Base-by-base conservation (phyloP, 768 basidiomycete species). In the Lyophyllum shimeji region DNA sequence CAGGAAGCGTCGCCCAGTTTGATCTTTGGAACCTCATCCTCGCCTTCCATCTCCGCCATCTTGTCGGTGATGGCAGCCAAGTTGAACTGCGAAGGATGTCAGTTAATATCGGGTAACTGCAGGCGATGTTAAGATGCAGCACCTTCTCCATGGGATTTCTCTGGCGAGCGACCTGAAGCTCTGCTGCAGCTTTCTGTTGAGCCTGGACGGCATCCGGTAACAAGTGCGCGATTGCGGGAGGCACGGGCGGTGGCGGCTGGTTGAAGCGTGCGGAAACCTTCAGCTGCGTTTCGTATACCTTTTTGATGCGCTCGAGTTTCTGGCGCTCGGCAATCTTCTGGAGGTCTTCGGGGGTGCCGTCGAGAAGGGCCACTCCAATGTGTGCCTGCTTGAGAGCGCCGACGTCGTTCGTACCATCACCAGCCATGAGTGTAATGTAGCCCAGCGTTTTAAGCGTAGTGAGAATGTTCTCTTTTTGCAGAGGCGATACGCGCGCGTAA, bases 1-100 rank as follows among this genome's bases (percentile, higher is more conserved):
- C 95, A 98, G 1, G 95, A 98, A 0, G 97, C 97, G 67, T 98
- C 97, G n/a, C 97, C 97, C 25, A 98, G 86, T 73, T 98, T 99
- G 72, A 99, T 99, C 76, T 97, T 93, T 12, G 97, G 97, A 0
- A 95, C 87, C 29, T 98, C 95, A 17, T 92, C 87, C 15, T 97
- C 96, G 11, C 89, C 93, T 46, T 98, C 97, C 85, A 98, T 87
- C 39, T 95, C 90, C 0, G 95, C 83, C 71, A 99, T 74, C 63
- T 90, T 86, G 63, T 89, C 86, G 17, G 90, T 93, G 61, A 95
- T 93, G 1, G 83, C 76, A 9, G 78, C 78, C 60, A 93, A 64
- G 63, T 95, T 89, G 63, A 94, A 93, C 88, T 27, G n/a, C 31
- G 15, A 15, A 18, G 17, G 21, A 49, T 39, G 12, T 34, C n/a